phyloP scores from a whole-genome alignment of 805 yeast genomes.

The Scheffersomyces lignosus region DNA sequence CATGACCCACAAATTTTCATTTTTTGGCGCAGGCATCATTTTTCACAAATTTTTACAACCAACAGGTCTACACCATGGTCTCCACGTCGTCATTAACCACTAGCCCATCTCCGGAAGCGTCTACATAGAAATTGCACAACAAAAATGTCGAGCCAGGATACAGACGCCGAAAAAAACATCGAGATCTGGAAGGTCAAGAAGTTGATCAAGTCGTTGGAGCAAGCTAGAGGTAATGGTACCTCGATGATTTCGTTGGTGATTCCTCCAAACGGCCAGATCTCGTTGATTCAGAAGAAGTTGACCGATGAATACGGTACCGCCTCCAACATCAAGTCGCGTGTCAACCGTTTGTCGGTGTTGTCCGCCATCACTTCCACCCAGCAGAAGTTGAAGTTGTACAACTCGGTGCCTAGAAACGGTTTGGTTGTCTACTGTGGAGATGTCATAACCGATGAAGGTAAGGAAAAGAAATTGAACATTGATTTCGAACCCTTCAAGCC shows the following conservation, averaged over 20 bases:
- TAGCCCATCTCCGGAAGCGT: too few relatives aligned
- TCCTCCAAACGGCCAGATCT: constrained; percentile 93
- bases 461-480: constrained; percentile 92
- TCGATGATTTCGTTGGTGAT: constrained; percentile 96
- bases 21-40: too few relatives aligned
- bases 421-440: constrained; percentile 98
- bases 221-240: constrained; percentile 98
- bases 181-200: constrained; percentile 99
- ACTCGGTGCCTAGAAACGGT: constrained; percentile 90
- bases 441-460: constrained; percentile 94
- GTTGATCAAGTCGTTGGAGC: constrained; percentile 79
- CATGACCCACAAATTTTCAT: too few relatives aligned
- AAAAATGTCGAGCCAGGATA: too few relatives aligned
- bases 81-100: too few relatives aligned
- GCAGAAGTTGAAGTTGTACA: constrained; percentile 89
- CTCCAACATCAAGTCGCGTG: constrained; percentile 96
- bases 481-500: constrained; percentile 99
- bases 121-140: too few relatives aligned
- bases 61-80: too few relatives aligned
- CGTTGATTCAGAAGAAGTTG: constrained; percentile 84
- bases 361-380: constrained; percentile 98
- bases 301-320: constrained; percentile 99
- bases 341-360: constrained; percentile 89
- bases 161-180: constrained; percentile 86
- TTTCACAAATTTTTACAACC: too few relatives aligned